Conservation (phyloP, 208 protist genomes). For the Leishmania arabica region DNA sequence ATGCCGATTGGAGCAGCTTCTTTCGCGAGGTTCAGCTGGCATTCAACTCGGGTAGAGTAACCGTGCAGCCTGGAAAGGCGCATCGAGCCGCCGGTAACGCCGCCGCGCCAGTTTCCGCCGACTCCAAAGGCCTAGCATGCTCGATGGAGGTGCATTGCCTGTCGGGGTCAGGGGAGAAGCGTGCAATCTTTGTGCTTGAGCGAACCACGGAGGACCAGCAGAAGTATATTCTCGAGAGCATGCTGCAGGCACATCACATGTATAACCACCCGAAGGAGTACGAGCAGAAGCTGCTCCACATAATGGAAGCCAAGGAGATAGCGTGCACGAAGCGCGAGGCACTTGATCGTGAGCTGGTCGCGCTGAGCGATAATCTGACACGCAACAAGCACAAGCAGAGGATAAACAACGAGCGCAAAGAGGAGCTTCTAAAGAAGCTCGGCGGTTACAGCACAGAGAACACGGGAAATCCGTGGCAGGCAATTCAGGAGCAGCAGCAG, state of each 20-base stretch:
- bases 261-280: conserved; percentile 60
- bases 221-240: conserved; percentile 41
- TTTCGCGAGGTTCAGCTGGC: conserved; percentile 53
- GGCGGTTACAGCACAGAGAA: conserved; percentile 32
- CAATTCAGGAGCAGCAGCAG: conserved; percentile 45
- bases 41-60: conserved; percentile 49
- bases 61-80: conserved; percentile 4
- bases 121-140: conserved; percentile 10
- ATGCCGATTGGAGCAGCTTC: conserved; percentile 58
- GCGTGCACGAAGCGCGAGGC: conserved; percentile 39
- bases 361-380: conserved; percentile 70
- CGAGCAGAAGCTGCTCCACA: conserved; percentile 46
- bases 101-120: conserved; percentile 4
- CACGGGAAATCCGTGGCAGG: conserved; percentile 41
- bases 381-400: conserved; percentile 61
- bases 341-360: conserved; percentile 66
- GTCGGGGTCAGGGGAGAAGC: conserved; percentile 19
- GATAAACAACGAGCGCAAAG: conserved; percentile 52
- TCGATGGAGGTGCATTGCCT: conserved; percentile 19
- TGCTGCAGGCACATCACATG: conserved; percentile 54
- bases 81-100: neutral
- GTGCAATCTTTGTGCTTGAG: conserved; percentile 33
- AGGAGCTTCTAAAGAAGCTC: conserved; percentile 57
- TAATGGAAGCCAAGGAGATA: conserved; percentile 42
- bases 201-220: conserved; percentile 41